phyloP scores from a whole-genome alignment of 2,329 filamentous ascomycete species.

The Botryosphaeria dothidea region DNA sequence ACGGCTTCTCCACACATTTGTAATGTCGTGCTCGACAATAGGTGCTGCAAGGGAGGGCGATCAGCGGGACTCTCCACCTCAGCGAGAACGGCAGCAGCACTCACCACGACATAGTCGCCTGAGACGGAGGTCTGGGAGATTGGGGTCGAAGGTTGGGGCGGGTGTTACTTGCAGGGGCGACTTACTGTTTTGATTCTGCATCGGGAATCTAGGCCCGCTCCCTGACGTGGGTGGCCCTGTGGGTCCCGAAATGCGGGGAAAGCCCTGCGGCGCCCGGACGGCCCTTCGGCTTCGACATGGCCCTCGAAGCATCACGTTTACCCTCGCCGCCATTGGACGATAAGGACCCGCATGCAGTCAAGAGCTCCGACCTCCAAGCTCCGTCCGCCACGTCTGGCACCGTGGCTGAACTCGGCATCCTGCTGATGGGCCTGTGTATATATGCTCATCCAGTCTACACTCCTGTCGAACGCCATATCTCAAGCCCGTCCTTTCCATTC shows the following conservation, averaged over 20 bases:
- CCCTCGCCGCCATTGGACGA: not conserved
- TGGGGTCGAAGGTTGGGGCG: not conserved
- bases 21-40: constrained; percentile 41
- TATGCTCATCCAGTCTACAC: not conserved
- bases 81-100: not conserved
- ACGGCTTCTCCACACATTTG: constrained; percentile 30
- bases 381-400: not conserved
- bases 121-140: not conserved
- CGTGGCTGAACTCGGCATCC: not conserved
- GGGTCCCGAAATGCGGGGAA: constrained; percentile 7
- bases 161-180: not conserved
- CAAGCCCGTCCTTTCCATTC: not conserved
- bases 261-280: not conserved
- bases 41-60: constrained; percentile 34
- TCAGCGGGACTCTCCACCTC: constrained; percentile 20
- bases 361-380: not conserved
- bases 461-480: not conserved
- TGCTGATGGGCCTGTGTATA: not conserved
- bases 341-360: not conserved
- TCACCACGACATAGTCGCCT: constrained; percentile 14
- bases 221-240: not conserved
- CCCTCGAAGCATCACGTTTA: not conserved
- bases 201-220: not conserved
- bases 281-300: not conserved
- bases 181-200: constrained; percentile 5